Evolutionary conservation across 768 basidiomycete genomes (phyloP), one percentile per base, ranked within the genome.

Genomic region (Pisolithus marmoratus): DNA sequence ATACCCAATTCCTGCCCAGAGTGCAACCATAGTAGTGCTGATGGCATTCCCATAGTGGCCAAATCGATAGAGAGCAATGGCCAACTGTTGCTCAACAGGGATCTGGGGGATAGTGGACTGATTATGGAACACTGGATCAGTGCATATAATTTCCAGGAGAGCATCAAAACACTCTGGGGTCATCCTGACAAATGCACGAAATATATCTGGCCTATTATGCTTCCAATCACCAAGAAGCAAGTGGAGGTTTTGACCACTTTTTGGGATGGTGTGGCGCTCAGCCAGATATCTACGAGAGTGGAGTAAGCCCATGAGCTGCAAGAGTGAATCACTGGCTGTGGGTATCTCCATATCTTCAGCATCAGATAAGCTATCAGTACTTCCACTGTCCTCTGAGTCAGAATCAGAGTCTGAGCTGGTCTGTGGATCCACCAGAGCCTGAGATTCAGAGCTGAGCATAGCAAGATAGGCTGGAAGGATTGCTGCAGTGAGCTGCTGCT

Each of bases 21-120:
- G 52, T 1, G 69, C 67, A 8, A 75, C 67, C n/a, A 60, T 44
- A 74, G n/a, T n/a, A n/a, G n/a, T n/a, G n/a, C n/a, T n/a, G n/a
- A n/a, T n/a, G n/a, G n/a, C n/a, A n/a, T n/a, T 77, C 19, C 75
- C 72, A 58, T 61, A 60, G 50, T 74, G 73, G 0, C 75, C 72
- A 58, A 75, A 73, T 1, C 66, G 59, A 44, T 64, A 74, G 8
- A 76, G 69, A 9, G 66, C 49, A 22, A 76, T 68, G 1, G 71
- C 72, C 12, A 76, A 53, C 49, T 76, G 72, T 4, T n/a, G n/a
- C n/a, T n/a, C 37, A 17, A 40, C 38, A 40, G 38, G 38, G 14
- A 40, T 40, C 38, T 40, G 38, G 38, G 38, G 38, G 17, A n/a
- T 2, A 40, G 2, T 40, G 17, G 38, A 40, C 11, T 40, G 11